Base-by-base conservation (phyloP, 2,329 filamentous ascomycete species). In the Paecilomyces fulvus region DNA sequence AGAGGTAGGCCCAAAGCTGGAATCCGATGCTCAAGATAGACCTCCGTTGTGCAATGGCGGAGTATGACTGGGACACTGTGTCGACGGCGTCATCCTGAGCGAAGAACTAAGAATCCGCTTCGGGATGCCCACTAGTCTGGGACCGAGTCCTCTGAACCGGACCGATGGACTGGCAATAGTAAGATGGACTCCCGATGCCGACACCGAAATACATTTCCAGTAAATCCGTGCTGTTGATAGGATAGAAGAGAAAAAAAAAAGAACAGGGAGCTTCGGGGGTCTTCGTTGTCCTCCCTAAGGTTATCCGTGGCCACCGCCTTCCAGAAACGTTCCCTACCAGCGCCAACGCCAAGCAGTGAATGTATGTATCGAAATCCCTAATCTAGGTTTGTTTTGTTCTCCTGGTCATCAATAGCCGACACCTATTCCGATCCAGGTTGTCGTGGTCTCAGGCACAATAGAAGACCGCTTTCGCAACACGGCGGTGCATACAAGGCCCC, bases 61-160 rank as follows among this genome's bases (percentile, higher is more conserved):
- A 23, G 46, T 49, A 49, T 49, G 20, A 9, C 46, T 92, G 92
- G 97, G 62, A 97, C 80, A 50, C 90, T 88, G 71, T 96, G 82
- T 49, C 46, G 21, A 49, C 46, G 46, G 46, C 46, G 46, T 49
- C 46, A 49, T 49, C 21, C 46, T 49, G 17, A 49, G 23, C 46
- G 20, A 49, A 23, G 46, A 9, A 21, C 46, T 37, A n/a, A n/a
- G 11, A 17, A 49, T 17, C 46, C 8, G 12, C 2, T 25, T 23
- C 23, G 46, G 7, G 37, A 46, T 12, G 37, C 20, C 14, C 14
- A 46, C 20, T 21, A 49, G 23, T 25, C 17, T 14, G 8, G 17
- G 20, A 49, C 33, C 33, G 33, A 37, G 3, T 37, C 7, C 33
- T 37, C 33, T n/a, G 14, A 37, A 37, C n/a, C 33, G 33, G 33